phyloP scores from a whole-genome alignment of 225 moss, liverwort and hornwort genomes.

The Sphagnum tenellum region DNA sequence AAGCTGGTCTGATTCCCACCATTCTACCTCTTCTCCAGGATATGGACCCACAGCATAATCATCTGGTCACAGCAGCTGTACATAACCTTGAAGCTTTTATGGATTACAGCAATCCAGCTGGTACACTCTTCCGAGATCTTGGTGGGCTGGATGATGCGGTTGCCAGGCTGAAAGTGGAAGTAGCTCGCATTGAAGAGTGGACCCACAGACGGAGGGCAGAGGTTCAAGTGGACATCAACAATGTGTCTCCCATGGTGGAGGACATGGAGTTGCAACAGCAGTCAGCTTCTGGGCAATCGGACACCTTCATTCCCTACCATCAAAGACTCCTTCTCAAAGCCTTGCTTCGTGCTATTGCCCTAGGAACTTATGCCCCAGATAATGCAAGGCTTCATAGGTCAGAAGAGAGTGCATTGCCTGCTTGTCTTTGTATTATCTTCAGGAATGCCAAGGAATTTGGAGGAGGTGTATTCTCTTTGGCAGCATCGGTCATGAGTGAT shows the following conservation, averaged over 20 bases:
- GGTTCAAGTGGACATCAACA: slow-evolving; percentile 39
- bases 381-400: slow-evolving; percentile 65
- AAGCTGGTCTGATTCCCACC: slow-evolving; percentile 92
- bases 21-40: slow-evolving; percentile 88
- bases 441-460: slow-evolving; percentile 94
- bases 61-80: slow-evolving; percentile 90
- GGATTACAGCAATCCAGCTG: slow-evolving; percentile 98
- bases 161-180: slow-evolving; percentile 73
- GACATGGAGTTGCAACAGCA: slow-evolving; percentile 47
- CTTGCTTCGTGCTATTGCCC: slow-evolving; percentile 80
- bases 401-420: slow-evolving; percentile 80
- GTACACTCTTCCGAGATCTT: slow-evolving; percentile 86
- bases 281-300: slow-evolving; percentile 39
- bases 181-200: slow-evolving; percentile 58
- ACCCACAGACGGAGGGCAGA: slow-evolving; percentile 44
- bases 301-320: slow-evolving; percentile 79
- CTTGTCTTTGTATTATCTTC: slow-evolving; percentile 75
- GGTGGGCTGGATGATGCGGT: slow-evolving; percentile 95
- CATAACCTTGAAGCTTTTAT: slow-evolving; percentile 98
- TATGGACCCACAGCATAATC: slow-evolving; percentile 67
- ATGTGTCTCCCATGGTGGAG: slow-evolving; percentile 67
- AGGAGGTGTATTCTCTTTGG: slow-evolving; percentile 91
- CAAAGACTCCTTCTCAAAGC: slow-evolving; percentile 89
- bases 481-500: slow-evolving; percentile 99
- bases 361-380: slow-evolving; percentile 89